These are phyloP conservation scores for Massarina eburnea DNA, from an alignment of 2,329 filamentous ascomycete species.

Conservation along the genomic window DNA sequence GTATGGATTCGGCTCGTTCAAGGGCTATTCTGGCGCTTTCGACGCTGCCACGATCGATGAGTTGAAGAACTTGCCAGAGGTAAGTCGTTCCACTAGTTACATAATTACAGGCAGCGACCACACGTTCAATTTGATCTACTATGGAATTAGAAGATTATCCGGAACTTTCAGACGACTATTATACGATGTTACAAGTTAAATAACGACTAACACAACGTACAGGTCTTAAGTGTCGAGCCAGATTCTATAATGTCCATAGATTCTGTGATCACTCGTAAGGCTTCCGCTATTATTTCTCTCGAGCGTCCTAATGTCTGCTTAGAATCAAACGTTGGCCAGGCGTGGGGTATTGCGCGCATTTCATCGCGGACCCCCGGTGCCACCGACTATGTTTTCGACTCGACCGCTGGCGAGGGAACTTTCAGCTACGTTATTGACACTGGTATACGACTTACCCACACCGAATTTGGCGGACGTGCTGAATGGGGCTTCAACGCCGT, in stretches of 20 bases:
- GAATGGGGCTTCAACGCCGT: constrained; percentile 33
- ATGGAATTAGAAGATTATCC: no score
- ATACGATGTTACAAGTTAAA: no score
- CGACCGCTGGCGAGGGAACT: constrained; percentile 23
- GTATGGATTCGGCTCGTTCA: constrained; percentile 32
- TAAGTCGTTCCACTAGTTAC: constrained; percentile 5
- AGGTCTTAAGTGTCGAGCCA: constrained; percentile 29
- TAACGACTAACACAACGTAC: neutral
- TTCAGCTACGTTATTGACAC: constrained; percentile 64
- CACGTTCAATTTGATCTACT: no score
- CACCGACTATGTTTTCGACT: constrained; percentile 30
- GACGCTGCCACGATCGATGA: constrained; percentile 33
- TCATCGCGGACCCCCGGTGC: constrained; percentile 24
- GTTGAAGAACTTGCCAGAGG: constrained; percentile 30
- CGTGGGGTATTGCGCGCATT: constrained; percentile 35
- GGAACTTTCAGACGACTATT: no score
- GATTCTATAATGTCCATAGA: constrained; percentile 31
- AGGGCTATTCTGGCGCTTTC: constrained; percentile 35
- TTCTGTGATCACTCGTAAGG: constrained; percentile 23
- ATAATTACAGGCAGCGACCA: no score
- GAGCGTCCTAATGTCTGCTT: constrained; percentile 3
- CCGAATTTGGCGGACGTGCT: constrained; percentile 35
- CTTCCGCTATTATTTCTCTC: neutral
- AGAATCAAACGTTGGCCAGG: constrained; percentile 17
- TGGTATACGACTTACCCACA: constrained; percentile 59